A percentile compares a stretch with the other conserved stretches of the same genome.
Evolutionary conservation across 495 filamentous ascomycete species (phyloP).

Genomic region (Friedmanniomyces endolithicus): DNA sequence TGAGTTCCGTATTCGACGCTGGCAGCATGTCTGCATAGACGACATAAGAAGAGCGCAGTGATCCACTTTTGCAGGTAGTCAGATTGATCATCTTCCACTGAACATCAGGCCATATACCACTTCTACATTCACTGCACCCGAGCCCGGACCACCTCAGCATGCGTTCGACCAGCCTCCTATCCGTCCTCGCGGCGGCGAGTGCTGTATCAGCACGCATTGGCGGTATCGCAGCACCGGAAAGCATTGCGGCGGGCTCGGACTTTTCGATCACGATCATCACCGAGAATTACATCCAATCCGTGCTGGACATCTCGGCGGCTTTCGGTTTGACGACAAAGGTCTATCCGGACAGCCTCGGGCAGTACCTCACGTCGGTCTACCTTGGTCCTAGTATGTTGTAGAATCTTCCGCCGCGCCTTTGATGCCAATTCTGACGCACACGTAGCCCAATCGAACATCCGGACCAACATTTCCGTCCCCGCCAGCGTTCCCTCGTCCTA

Average conservation of each 20-base stretch:
- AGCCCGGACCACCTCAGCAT: no score
- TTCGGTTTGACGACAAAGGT: conserved; percentile 11
- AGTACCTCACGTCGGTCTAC: conserved; percentile 6
- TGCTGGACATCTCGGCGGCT: conserved; percentile 17
- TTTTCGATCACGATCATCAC: conserved; percentile 15
- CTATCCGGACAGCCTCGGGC: conserved; percentile 10
- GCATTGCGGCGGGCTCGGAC: conserved; percentile 5
- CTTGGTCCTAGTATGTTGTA: conserved; percentile 5
- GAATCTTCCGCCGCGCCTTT: neutral
- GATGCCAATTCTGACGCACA: neutral
- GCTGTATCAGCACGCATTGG: conserved; percentile 11
- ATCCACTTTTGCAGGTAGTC: no score
- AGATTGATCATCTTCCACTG: no score
- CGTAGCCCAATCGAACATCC: conserved; percentile 12
- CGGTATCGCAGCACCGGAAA: conserved; percentile 11
- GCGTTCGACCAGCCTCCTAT: neutral
- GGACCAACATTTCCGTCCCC: conserved; percentile 7
- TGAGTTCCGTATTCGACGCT: no score
- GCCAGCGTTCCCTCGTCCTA: neutral
- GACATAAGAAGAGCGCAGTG: no score
- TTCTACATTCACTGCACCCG: no score
- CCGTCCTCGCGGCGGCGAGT: neutral
- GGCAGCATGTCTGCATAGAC: no score
- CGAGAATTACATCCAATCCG: conserved; percentile 22
- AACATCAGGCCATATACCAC: no score